Evolutionary conservation across 2,329 filamentous ascomycete genomes (phyloP).

Genomic region (Venturiaceae sp.): DNA sequence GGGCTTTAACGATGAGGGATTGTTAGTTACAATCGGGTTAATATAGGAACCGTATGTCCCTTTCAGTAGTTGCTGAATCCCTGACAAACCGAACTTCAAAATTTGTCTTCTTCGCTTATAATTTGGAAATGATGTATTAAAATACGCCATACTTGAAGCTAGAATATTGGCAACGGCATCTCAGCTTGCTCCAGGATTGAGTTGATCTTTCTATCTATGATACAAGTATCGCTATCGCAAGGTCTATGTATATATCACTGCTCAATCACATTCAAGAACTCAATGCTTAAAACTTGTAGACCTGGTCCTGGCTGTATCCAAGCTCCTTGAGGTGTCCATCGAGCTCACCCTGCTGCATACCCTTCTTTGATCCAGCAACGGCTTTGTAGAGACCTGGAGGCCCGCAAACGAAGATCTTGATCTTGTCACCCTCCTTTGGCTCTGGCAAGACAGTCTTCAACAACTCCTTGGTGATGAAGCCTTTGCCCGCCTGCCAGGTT

Average conservation of each 20-base stretch:
- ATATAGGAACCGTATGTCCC: too few species aligned
- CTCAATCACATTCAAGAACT: not conserved
- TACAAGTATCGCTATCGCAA: not conserved
- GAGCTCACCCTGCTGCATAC: constrained; percentile 86
- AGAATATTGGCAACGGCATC: too few species aligned
- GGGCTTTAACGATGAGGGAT: too few species aligned
- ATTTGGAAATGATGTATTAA: too few species aligned
- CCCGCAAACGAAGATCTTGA: constrained; percentile 95
- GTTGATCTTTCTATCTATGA: not conserved
- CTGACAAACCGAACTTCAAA: too few species aligned
- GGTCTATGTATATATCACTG: not conserved
- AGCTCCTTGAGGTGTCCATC: constrained; percentile 72
- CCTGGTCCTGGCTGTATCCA: constrained; percentile 78
- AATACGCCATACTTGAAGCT: too few species aligned
- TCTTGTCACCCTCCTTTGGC: constrained; percentile 72
- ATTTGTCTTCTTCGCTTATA: too few species aligned
- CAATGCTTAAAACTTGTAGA: constrained; percentile 77
- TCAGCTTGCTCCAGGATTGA: not conserved
- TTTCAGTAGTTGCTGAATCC: too few species aligned
- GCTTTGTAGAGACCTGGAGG: constrained; percentile 91
- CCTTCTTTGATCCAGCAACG: constrained; percentile 80
- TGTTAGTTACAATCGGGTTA: too few species aligned
- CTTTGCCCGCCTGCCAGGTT: constrained; percentile 66
- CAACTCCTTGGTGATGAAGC: constrained; percentile 80
- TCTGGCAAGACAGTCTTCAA: constrained; percentile 92